Base-by-base conservation (phyloP, 2,329 filamentous ascomycete species). In the Aspergillus sp. region DNA sequence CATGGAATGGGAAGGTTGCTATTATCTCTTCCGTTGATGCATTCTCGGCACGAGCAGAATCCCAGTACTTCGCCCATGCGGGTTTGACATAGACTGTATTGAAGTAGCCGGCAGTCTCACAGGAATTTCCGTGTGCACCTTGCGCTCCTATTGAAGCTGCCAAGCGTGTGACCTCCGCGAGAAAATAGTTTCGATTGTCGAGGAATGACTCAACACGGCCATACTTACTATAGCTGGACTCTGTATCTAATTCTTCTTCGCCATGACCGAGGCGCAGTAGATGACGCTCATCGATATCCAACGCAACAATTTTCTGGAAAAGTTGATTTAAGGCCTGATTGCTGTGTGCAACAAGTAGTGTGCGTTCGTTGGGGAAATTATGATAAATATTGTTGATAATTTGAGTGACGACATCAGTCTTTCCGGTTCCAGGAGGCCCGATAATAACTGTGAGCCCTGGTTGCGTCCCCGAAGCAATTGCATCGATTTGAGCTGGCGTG, bases 321-420 rank as follows among this genome's bases (percentile, higher is more conserved):
- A 99, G 82, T 72, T 99, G 95, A 69, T 99, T 99, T 9, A 99
- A 80, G 2, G 95, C 96, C 74, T 99, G 96, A 70, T 99, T 99
- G 75, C 93, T 98, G 74, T 99, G 95, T 4, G 95, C 95, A 62
- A 99, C 86, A 41, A 99, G 85, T 17, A 99, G 79, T 0, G 95
- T 99, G 66, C 91, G 89, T 74, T 99, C 92, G 62, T 88, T 82
- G 7, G 95, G 93, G 71, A 97, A 99, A 76, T 98, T 96, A 79
- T 98, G 93, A 71, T 99, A 99, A 66, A 99, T 89, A 73, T 98
- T 97, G 79, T 91, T 97, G 77, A 99, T 99, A 71, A 98, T 96
- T 74, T 99, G 95, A 4, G 93, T 97, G 48, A 92, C 93, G 53
- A 99, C 95, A 75, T 99, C 95, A n/a, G 95, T 99, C 80, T 99